Conservation (phyloP, 257 asterid species). For the Vinca minor region DNA sequence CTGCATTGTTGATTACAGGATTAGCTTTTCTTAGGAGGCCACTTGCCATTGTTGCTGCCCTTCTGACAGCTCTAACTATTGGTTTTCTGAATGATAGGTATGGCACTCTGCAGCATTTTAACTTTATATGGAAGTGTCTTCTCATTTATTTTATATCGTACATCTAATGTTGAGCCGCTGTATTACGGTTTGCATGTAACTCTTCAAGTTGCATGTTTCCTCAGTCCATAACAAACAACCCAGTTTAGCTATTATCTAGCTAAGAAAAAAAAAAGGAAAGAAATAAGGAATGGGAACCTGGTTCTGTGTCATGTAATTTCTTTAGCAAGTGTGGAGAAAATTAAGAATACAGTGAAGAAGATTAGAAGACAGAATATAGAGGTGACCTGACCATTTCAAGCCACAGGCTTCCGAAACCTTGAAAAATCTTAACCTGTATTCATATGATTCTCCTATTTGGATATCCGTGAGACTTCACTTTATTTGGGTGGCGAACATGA, state of each 20-base stretch:
- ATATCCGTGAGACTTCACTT: neutral
- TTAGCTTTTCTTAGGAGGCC: constrained; percentile 79
- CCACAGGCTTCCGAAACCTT: neutral
- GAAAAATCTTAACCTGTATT: neutral
- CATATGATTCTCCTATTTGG: neutral
- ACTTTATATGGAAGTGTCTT: neutral
- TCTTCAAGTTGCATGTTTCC: no score
- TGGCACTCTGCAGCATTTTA: neutral
- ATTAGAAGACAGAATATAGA: neutral
- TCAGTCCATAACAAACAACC: no score
- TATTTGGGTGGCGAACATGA: no score
- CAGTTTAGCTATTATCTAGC: no score
- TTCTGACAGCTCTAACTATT: constrained; percentile 68
- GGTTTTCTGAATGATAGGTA: constrained; percentile 95
- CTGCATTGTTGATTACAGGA: constrained; percentile 42
- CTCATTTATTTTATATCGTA: no score
- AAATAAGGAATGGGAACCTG: no score
- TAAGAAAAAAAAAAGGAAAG: no score
- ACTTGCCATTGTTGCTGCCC: constrained; percentile 77
- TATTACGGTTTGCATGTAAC: neutral
- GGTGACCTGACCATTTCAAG: neutral
- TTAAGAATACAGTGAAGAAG: neutral
- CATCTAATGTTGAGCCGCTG: no score
- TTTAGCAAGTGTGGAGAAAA: neutral
- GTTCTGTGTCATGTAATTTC: neutral